Percentiles rank a stretch among this genome's conserved stretches.
Conservation (phyloP, 2,329 filamentous ascomycete genomes). For the Claviceps purpurea region DNA sequence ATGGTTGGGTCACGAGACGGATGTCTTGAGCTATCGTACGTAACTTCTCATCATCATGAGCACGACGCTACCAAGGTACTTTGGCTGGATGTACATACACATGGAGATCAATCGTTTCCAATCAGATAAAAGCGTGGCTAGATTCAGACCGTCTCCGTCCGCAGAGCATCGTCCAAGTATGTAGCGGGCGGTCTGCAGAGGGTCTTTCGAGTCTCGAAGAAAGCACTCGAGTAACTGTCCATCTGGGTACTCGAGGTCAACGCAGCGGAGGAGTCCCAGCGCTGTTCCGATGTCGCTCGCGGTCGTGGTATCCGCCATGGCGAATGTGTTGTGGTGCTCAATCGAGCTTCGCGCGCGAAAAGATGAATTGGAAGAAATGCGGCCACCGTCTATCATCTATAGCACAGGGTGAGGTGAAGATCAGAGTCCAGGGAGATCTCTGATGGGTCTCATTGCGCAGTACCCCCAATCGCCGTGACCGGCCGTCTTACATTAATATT, state of each 20-base stretch:
- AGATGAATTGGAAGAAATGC: no score
- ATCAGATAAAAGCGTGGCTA: background rate
- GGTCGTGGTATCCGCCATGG: no score
- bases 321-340: no score
- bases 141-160: background rate
- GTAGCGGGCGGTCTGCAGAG: conserved; percentile 4
- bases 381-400: no score
- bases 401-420: no score
- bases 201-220: conserved; percentile 4
- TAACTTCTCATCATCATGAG: conserved; percentile 1
- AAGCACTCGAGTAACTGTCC: conserved; percentile 4
- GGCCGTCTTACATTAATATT: no score
- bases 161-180: conserved; percentile 4
- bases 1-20: background rate
- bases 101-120: conserved; percentile 3
- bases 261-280: background rate
- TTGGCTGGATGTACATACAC: background rate
- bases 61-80: background rate
- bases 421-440: no score
- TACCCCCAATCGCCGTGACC: no score
- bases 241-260: conserved; percentile 4
- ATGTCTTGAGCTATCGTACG: background rate
- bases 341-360: no score
- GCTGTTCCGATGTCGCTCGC: background rate
- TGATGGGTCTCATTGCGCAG: no score